Conservation (phyloP, 768 basidiomycete species). For the Baorangia bicolor region DNA sequence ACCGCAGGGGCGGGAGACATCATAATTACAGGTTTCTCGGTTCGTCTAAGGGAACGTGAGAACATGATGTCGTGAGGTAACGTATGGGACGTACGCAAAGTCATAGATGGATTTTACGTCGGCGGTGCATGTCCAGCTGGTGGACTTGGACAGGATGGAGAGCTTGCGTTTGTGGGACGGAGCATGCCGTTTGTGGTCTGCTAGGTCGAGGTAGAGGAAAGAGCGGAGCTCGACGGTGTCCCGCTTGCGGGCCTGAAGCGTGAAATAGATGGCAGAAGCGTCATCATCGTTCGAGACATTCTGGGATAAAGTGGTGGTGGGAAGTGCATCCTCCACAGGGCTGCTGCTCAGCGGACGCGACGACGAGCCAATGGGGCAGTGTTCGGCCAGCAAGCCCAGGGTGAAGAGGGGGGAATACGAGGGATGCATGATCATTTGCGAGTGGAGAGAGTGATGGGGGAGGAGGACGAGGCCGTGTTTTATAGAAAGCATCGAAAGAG, state of each 20-base stretch:
- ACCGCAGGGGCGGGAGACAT: slow-evolving; percentile 10
- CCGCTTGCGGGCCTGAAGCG: slow-evolving; percentile 41
- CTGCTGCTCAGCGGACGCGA: slow-evolving; percentile 6
- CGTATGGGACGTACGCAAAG: slow-evolving; percentile 8
- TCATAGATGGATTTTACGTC: slow-evolving; percentile 12
- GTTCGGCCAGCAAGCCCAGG: slow-evolving; percentile 50
- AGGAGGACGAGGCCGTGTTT: not conserved
- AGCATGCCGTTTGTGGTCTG: slow-evolving; percentile 46
- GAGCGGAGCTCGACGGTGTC: slow-evolving; percentile 47
- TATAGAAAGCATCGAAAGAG: slow-evolving; percentile 12
- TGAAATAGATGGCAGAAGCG: slow-evolving; percentile 47
- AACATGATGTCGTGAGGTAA: not conserved
- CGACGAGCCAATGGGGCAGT: slow-evolving; percentile 8
- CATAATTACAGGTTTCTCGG: slow-evolving; percentile 23
- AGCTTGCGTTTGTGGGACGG: slow-evolving; percentile 39
- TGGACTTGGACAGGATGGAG: slow-evolving; percentile 30
- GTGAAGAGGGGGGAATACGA: slow-evolving; percentile 66
- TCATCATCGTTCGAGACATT: slow-evolving; percentile 19
- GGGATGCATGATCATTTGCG: slow-evolving; percentile 8
- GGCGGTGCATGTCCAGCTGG: slow-evolving; percentile 28
- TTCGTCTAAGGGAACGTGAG: slow-evolving; percentile 19
- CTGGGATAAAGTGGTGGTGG: not conserved
- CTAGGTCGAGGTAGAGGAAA: slow-evolving; percentile 69
- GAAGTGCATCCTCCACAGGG: not conserved
- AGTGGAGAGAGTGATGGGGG: not conserved